phyloP scores from a whole-genome alignment of 257 asterid species.

The Nicotiana sylvestris region DNA sequence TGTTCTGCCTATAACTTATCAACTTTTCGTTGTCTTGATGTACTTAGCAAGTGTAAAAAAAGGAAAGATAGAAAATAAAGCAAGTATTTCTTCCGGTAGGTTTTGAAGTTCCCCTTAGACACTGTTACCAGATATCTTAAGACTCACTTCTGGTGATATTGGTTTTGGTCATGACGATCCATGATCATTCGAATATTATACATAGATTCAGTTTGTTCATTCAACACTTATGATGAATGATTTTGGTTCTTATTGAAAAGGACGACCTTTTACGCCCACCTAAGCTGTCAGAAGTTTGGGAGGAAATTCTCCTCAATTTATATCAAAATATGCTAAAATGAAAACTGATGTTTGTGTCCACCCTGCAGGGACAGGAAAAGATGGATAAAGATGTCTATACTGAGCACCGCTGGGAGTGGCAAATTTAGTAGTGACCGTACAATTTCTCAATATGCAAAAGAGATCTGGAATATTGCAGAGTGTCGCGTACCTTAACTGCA shows the following conservation, averaged over 20 bases:
- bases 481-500: conserved; percentile 43
- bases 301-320: not conserved
- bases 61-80: not conserved
- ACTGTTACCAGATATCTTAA: not conserved
- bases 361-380: conserved; percentile 81
- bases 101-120: not conserved
- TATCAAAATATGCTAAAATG: not conserved
- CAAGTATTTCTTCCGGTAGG: not conserved
- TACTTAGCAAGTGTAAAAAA: not conserved
- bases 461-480: conserved; percentile 75
- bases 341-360: conserved; percentile 3
- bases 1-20: too few species aligned
- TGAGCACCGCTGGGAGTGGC: conserved; percentile 95
- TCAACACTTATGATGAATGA: not conserved
- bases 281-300: not conserved
- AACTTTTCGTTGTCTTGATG: too few species aligned
- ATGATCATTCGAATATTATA: not conserved
- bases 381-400: conserved; percentile 94
- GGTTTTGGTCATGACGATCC: not conserved
- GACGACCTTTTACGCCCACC: not conserved
- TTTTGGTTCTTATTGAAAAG: not conserved
- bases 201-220: not conserved
- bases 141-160: not conserved
- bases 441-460: conserved; percentile 82
- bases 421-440: conserved; percentile 97